Conservation (phyloP, 768 basidiomycete species). For the Gyrodon lividus region DNA sequence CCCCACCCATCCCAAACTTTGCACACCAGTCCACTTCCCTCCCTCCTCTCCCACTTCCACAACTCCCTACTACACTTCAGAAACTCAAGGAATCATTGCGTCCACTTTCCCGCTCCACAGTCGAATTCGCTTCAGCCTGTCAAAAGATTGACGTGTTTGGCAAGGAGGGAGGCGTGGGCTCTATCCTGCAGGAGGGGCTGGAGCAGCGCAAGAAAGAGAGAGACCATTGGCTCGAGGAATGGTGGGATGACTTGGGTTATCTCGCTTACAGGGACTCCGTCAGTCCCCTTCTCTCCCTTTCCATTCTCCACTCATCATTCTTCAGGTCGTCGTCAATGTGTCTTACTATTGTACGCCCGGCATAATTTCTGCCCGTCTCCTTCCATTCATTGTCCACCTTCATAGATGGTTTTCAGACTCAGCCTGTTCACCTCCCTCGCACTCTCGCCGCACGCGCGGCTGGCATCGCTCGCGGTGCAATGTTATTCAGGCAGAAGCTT, state of each 20-base stretch:
- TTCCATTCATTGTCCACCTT: slow-evolving; percentile 9
- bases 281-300: slow-evolving; percentile 20
- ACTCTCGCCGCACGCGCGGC: slow-evolving; percentile 68
- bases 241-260: slow-evolving; percentile 91
- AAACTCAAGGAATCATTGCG: slow-evolving; percentile 68
- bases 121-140: slow-evolving; percentile 54
- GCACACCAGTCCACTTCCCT: slow-evolving; percentile 55
- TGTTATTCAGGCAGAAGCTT: slow-evolving; percentile 70
- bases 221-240: slow-evolving; percentile 85
- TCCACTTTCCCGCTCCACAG: slow-evolving; percentile 67
- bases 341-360: slow-evolving; percentile 84
- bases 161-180: slow-evolving; percentile 38
- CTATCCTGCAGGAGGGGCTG: slow-evolving; percentile 63
- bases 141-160: slow-evolving; percentile 70
- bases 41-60: slow-evolving; percentile 73
- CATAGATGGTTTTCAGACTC: slow-evolving; percentile 74
- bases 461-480: slow-evolving; percentile 61
- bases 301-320: slow-evolving; percentile 1
- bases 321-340: slow-evolving; percentile 82
- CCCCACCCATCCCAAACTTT: slow-evolving; percentile 67
- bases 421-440: slow-evolving; percentile 60
- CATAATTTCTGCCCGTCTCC: not conserved
- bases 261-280: slow-evolving; percentile 85
- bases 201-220: slow-evolving; percentile 51
- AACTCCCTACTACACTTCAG: slow-evolving; percentile 60